Evolutionary conservation across 2,329 filamentous ascomycete genomes (phyloP).

Genomic region (Raffaelea deltoideospora): DNA sequence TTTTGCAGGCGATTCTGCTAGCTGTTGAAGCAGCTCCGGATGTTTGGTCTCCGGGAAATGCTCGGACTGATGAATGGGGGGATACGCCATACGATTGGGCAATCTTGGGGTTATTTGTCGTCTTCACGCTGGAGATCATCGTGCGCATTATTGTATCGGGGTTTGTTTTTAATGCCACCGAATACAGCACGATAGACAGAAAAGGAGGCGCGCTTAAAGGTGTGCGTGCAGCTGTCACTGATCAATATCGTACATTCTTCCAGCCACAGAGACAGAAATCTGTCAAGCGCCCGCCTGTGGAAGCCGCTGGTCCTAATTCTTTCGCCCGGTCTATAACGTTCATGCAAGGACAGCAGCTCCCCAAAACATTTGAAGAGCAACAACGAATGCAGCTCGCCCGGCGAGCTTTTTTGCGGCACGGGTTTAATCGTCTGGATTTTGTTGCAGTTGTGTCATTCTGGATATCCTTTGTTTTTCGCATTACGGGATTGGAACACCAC

Average conservation of each 20-base stretch:
- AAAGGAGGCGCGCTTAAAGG: slow-evolving; percentile 59
- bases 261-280: slow-evolving; percentile 64
- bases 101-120: slow-evolving; percentile 65
- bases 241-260: slow-evolving; percentile 67
- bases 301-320: slow-evolving; percentile 39
- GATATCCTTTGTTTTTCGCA: slow-evolving; percentile 66
- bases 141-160: slow-evolving; percentile 85
- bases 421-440: slow-evolving; percentile 92
- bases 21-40: slow-evolving; percentile 65
- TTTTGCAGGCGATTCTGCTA: slow-evolving; percentile 77
- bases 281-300: slow-evolving; percentile 33
- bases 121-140: slow-evolving; percentile 78
- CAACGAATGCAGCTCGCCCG: slow-evolving; percentile 77
- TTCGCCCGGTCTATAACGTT: slow-evolving; percentile 68
- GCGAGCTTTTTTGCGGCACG: slow-evolving; percentile 82
- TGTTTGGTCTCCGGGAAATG: slow-evolving; percentile 49
- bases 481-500: slow-evolving; percentile 51
- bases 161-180: slow-evolving; percentile 74
- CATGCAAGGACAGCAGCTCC: slow-evolving; percentile 45
- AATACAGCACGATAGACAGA: slow-evolving; percentile 83
- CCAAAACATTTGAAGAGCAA: slow-evolving; percentile 55
- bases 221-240: slow-evolving; percentile 55
- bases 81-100: slow-evolving; percentile 58
- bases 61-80: slow-evolving; percentile 51
- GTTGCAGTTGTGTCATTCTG: slow-evolving; percentile 90